Base-by-base conservation (phyloP, 306 rosid species). In the Trichosanthes truncata region DNA sequence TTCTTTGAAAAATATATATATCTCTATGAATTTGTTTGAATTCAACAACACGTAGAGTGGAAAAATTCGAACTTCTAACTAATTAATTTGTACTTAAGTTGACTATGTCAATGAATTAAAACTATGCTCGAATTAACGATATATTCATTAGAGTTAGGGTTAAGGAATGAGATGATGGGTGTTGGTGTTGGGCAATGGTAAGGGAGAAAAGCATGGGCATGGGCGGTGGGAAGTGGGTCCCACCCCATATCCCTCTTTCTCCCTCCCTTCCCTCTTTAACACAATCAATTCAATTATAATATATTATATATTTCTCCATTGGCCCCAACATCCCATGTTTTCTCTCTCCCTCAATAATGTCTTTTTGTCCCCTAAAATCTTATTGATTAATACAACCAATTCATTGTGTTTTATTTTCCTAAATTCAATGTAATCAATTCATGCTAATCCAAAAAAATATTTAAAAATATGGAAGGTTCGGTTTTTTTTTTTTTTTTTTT, bases 191-290 rank as follows among this genome's bases (percentile, higher is more conserved):
- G 90, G 80, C 83, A 88, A 76, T 86, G 85, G 71, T 61, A 29
- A 63, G 71, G 8, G 0, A 6, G 65, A 33, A 63, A 56, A 84
- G 91, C 86, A 87, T 92, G 96, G 92, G 87, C 89, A 80, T 89
- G 92, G 96, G 94, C 91, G 93, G 97, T 92, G 83, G 15, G 43
- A 23, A 33, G 88, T 87, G 93, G 97, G 83, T 26, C 92, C 98
- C 83, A 79, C 17, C 13, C 3, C 48, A 49, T 21, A 36, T 76
- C 59, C 31, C 59, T 74, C 69, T 65, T 38, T 56, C 60, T 57
- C 72, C 18, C 49, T 13, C 52, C 65, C 51, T 40, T 40, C 55
- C 29, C 60, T 78, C 33, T 76, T 74, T 76, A 4, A 3, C 45
- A 21, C 81, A 66, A 15, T 66, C 15, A 66, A 66, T 66, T 66